Percentiles rank a stretch among this genome's conserved stretches.
These are phyloP conservation scores for Nigrospora osmanthi DNA, from an alignment of 2,329 filamentous ascomycete genomes.

Conservation along the genomic window DNA sequence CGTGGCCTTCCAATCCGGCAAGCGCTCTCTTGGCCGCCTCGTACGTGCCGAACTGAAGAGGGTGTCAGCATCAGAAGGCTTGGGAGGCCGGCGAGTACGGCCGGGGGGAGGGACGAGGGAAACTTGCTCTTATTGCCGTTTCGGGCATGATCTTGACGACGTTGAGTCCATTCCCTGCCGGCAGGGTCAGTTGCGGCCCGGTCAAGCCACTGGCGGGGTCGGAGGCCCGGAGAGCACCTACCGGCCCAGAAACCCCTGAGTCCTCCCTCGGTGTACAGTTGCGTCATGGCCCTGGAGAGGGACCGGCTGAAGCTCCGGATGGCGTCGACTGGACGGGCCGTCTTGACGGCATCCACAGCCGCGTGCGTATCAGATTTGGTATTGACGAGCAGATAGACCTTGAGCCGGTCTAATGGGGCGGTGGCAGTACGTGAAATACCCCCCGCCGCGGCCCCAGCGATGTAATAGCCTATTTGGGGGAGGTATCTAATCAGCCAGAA, in stretches of 20 bases:
- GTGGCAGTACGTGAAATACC: conserved; percentile 93
- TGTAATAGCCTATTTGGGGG: conserved; percentile 92
- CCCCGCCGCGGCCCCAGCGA: conserved; percentile 90
- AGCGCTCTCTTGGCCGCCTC: conserved; percentile 88
- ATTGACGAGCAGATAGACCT: conserved; percentile 95
- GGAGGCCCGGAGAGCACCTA: conserved; percentile 31
- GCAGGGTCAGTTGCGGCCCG: neutral
- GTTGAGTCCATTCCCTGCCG: conserved; percentile 83
- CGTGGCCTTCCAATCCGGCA: conserved; percentile 79
- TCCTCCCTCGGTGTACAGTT: conserved; percentile 80
- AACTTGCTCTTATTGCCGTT: conserved; percentile 73
- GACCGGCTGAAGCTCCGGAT: conserved; percentile 60
- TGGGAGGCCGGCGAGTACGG: conserved; percentile 7
- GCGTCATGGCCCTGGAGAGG: conserved; percentile 63
- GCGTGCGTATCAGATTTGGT: conserved; percentile 52
- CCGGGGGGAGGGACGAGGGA: neutral
- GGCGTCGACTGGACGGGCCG: conserved; percentile 58
- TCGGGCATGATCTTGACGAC: conserved; percentile 98
- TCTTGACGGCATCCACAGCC: conserved; percentile 58
- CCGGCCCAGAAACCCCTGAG: conserved; percentile 87
- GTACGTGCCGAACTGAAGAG: conserved; percentile 72
- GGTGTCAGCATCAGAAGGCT: neutral
- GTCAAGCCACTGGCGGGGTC: too few relatives aligned
- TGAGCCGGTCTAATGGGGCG: conserved; percentile 90
- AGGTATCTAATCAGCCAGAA: conserved; percentile 58